A percentile compares a stretch with the other conserved stretches of the same genome.
phyloP scores from a whole-genome alignment of 257 asterid genomes.

The Nicotiana benthamiana region DNA sequence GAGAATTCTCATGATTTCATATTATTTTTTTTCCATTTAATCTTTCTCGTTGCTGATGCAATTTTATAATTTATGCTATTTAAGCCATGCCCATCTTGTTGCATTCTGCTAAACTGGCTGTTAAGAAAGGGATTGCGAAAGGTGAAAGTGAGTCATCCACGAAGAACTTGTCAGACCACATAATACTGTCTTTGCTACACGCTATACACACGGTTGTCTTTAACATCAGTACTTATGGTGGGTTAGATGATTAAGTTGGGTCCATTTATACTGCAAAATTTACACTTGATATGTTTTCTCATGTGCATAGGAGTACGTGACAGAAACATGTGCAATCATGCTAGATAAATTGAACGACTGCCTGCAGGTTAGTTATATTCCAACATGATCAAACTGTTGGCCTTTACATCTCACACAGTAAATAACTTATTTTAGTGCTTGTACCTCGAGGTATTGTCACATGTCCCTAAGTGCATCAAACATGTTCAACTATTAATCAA shows the following conservation, averaged over 20 bases:
- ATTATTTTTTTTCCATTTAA: too few relatives aligned
- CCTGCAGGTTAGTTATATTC: conserved; percentile 48
- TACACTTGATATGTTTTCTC: conserved; percentile 12
- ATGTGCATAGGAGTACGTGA: conserved; percentile 69
- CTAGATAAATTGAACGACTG: conserved; percentile 77
- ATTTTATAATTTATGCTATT: too few relatives aligned
- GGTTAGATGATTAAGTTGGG: neutral
- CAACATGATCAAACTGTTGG: too few relatives aligned
- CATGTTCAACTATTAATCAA: neutral
- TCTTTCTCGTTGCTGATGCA: too few relatives aligned
- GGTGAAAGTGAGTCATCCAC: too few relatives aligned
- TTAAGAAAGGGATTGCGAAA: too few relatives aligned
- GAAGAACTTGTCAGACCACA: too few relatives aligned
- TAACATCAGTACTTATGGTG: too few relatives aligned
- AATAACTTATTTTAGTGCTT: neutral
- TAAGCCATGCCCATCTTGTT: too few relatives aligned
- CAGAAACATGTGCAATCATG: conserved; percentile 74
- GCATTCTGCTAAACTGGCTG: too few relatives aligned
- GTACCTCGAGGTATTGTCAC: neutral
- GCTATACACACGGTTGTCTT: too few relatives aligned
- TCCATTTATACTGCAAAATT: neutral
- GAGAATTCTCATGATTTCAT: neutral
- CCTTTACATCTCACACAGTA: neutral
- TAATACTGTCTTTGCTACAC: too few relatives aligned
- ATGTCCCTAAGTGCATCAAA: neutral